Percentiles rank a stretch among this genome's conserved stretches.
Evolutionary conservation across 2,329 filamentous ascomycete species (phyloP).

Genomic region (Fusarium ramigenum): DNA sequence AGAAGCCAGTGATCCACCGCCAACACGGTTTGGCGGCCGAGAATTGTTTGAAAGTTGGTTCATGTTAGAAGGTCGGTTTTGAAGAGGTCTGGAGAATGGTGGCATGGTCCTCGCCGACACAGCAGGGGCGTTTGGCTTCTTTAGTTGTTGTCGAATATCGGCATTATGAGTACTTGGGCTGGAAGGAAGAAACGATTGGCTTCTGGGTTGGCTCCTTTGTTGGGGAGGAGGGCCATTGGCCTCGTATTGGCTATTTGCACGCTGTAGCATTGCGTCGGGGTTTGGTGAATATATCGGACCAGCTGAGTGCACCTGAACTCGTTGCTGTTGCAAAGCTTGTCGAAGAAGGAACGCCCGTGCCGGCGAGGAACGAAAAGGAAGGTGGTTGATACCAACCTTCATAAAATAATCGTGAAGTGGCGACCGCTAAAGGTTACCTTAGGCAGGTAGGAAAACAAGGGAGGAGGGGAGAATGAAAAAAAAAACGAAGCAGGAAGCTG

Average conservation of each 20-base stretch:
- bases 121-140: conserved; percentile 53
- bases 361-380: conserved; percentile 51
- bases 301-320: conserved; percentile 40
- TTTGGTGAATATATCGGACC: conserved; percentile 16
- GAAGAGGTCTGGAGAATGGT: conserved; percentile 40
- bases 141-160: conserved; percentile 62
- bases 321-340: conserved; percentile 31
- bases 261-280: conserved; percentile 49
- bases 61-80: conserved; percentile 47
- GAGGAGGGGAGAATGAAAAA: background rate
- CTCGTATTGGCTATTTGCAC: conserved; percentile 51
- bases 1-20: conserved; percentile 49
- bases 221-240: conserved; percentile 48
- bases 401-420: conserved; percentile 44
- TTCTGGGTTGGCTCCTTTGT: conserved; percentile 47
- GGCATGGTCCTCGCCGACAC: conserved; percentile 53
- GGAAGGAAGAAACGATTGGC: conserved; percentile 66
- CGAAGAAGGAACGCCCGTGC: conserved; percentile 42
- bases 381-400: conserved; percentile 46
- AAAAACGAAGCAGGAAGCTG: background rate
- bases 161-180: conserved; percentile 57
- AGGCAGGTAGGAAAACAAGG: background rate
- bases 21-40: conserved; percentile 12
- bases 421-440: background rate
- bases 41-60: conserved; percentile 34